A percentile compares a stretch with the other conserved stretches of the same genome.
phyloP scores from a whole-genome alignment of 2,329 filamentous ascomycete species.

The Lomentospora prolificans region DNA sequence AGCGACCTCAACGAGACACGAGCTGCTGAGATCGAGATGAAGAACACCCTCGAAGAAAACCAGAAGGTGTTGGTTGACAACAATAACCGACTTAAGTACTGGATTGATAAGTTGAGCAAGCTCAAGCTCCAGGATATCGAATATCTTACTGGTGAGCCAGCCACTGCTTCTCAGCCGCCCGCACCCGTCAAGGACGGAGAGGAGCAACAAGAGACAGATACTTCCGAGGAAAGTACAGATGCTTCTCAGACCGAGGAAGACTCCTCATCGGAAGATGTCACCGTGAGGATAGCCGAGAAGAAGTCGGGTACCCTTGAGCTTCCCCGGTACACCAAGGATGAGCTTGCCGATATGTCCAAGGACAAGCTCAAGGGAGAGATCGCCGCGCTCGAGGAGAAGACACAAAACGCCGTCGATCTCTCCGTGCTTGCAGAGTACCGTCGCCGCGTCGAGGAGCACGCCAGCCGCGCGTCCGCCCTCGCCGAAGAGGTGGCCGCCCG shows the following conservation, averaged over 20 bases:
- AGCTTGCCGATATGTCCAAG: constrained; percentile 57
- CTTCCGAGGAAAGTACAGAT: constrained; percentile 16
- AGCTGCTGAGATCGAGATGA: constrained; percentile 92
- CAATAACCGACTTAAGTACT: constrained; percentile 73
- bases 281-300: constrained; percentile 10
- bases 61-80: constrained; percentile 83
- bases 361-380: constrained; percentile 52
- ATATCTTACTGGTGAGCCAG: constrained; percentile 42
- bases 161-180: constrained; percentile 11
- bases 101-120: constrained; percentile 83
- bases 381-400: constrained; percentile 55
- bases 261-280: background rate
- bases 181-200: constrained; percentile 15
- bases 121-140: constrained; percentile 72
- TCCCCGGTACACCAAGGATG: constrained; percentile 66
- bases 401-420: constrained; percentile 81
- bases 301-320: constrained; percentile 46
- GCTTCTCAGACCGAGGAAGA: constrained; percentile 11
- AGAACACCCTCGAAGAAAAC: constrained; percentile 93
- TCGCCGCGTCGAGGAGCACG: constrained; percentile 73
- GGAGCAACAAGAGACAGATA: constrained; percentile 18
- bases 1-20: constrained; percentile 80
- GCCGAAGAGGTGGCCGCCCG: constrained; percentile 66
- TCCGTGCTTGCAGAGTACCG: constrained; percentile 84
- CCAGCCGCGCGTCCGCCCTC: constrained; percentile 73